A percentile compares a stretch with the other conserved stretches of the same genome.
Conservation (phyloP, 768 basidiomycete species). For the Auriscalpium vulgare region DNA sequence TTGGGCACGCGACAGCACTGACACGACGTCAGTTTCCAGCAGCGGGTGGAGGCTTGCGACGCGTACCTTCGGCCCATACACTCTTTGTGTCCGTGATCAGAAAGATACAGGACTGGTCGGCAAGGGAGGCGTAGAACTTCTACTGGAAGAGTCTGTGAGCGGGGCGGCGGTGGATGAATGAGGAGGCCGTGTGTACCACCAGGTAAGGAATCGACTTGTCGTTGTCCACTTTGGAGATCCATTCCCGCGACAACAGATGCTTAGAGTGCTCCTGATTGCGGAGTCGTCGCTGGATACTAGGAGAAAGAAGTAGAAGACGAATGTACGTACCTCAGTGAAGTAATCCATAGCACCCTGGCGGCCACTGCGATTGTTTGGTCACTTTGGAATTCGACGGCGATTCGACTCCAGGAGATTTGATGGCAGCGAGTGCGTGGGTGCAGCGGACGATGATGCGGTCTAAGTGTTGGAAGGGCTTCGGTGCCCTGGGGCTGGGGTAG, state of each 20-base stretch:
- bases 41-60: neutral
- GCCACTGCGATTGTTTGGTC: no score
- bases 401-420: no score
- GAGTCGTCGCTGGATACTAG: no score
- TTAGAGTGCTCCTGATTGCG: conserved; percentile 44
- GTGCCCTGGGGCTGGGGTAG: no score
- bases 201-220: conserved; percentile 60
- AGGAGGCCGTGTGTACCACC: conserved; percentile 42
- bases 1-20: conserved; percentile 39
- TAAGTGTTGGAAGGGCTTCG: no score
- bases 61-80: conserved; percentile 67
- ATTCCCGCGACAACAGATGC: conserved; percentile 55
- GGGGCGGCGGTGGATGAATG: neutral
- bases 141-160: conserved; percentile 19
- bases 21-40: neutral
- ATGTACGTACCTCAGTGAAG: conserved; percentile 9
- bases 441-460: no score
- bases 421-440: no score
- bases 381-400: no score
- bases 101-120: conserved; percentile 50
- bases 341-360: conserved; percentile 2
- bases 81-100: conserved; percentile 68
- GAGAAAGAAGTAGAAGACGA: no score
- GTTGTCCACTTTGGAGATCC: conserved; percentile 62
- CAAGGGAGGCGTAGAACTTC: conserved; percentile 53